phyloP scores from a whole-genome alignment of 345 rosid species.

The Eucalyptus dawsonii region DNA sequence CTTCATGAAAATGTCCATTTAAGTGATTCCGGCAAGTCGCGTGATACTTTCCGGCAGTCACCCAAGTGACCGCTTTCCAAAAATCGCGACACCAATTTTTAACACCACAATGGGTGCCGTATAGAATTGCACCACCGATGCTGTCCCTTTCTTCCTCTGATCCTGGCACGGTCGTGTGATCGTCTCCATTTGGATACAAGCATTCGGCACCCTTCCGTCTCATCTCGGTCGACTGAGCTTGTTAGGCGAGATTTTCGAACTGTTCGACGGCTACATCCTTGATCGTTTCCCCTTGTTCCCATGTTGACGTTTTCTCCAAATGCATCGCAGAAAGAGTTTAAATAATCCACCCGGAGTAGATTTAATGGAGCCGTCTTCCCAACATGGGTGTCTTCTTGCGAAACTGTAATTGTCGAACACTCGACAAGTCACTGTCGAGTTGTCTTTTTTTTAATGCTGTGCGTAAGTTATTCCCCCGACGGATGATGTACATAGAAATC shows the following conservation, averaged over 20 bases:
- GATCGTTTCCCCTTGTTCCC: background rate
- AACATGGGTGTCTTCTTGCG: background rate
- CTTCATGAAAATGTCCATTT: background rate
- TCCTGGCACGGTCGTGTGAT: background rate
- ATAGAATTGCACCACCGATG: background rate
- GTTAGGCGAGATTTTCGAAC: background rate
- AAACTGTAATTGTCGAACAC: background rate
- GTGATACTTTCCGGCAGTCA: background rate
- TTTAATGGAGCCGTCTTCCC: background rate
- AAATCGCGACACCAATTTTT: background rate
- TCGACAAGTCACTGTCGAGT: background rate
- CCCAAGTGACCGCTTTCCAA: background rate
- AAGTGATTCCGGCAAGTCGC: background rate
- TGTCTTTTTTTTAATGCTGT: background rate
- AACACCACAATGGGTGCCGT: background rate
- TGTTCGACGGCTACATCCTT: background rate
- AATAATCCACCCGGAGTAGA: background rate
- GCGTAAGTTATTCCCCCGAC: background rate
- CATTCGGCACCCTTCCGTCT: background rate
- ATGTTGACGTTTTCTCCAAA: background rate
- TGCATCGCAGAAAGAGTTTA: background rate
- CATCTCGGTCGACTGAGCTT: background rate
- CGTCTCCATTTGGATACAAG: background rate
- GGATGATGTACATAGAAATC: background rate
- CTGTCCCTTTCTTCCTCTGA: background rate